Evolutionary conservation across 2,329 filamentous ascomycete species (phyloP), one percentile per base, ranked within the genome.

Genomic region (Alternaria ventricosa): DNA sequence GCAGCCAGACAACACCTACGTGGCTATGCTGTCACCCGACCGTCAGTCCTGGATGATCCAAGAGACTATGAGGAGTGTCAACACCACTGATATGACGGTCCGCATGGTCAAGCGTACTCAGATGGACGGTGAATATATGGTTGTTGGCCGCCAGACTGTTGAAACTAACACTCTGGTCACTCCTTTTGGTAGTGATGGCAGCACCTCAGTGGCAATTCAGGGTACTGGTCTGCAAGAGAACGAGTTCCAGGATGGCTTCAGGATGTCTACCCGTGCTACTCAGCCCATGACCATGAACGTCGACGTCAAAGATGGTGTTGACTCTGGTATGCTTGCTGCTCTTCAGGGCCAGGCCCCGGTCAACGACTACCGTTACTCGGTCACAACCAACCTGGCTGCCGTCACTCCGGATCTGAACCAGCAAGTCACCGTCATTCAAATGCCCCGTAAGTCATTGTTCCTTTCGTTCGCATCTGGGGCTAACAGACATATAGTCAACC

Each of bases 11-110:
- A 80, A 80, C 61, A 75, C 77, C 11, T 80, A 74, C 23, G 78
- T 80, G 30, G 78, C 73, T 33, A 78, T 75, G 74, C 71, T 80
- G 13, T 78, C 77, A 4, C 76, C 76, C 9, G 78, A 80, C 53
- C 71, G 77, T 43, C 76, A 78, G 60, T 74, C 76, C 13, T 80
- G 78, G 78, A 78, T 77, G 76, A 76, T 80, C 22, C 75, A 77
- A 61, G 78, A 80, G 66, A 71, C 75, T 2, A 74, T 80, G 68
- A 73, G 75, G 59, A 76, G 66, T 61, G 76, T 80, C 54, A 80
- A 80, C 59, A 77, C 72, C 50, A 76, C 78, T 23, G 78, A 80
- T 57, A 77, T 72, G 70, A 80, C 77, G 6, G 76, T 79, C 7
- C 76, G 78, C 50, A 75, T 79, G 69, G 70, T 78, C 49, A 79